Evolutionary conservation across 163 green algal genomes (phyloP), one percentile per base, ranked within the genome.

Genomic region (Prototheca wickerhamii): DNA sequence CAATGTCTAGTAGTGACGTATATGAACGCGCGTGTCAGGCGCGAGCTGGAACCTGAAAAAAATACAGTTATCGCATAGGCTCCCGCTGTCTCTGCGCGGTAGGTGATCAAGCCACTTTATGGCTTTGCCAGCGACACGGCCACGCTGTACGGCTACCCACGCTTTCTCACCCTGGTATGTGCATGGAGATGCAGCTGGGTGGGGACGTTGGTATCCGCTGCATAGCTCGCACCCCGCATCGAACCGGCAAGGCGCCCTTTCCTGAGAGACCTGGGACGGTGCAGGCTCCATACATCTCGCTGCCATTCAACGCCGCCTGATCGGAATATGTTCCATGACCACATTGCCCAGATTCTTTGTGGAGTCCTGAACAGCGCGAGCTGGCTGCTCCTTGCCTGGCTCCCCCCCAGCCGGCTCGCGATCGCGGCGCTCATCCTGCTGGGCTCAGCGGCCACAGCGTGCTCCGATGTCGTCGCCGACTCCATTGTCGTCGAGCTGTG

Each of bases 121-220:
- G 92, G 92, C 46, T 96, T 98, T 73, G 63, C 96, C 0, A 85
- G 62, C 8, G 92, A 98, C 65, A 82, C 71, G 18, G 63, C 97
- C 3, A 91, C 92, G 0, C 77, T 98, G 29, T 91, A 91, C 69
- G 92, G 92, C 1, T 98, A 96, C 82, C 76, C n/a, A n/a, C n/a
- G n/a, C n/a, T n/a, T n/a, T n/a, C n/a, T n/a, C n/a, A n/a, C n/a
- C n/a, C n/a, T n/a, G n/a, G n/a, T n/a, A n/a, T n/a, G n/a, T n/a
- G n/a, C n/a, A n/a, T n/a, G n/a, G n/a, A n/a, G n/a, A n/a, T n/a
- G n/a, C n/a, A n/a, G n/a, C n/a, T n/a, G n/a, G n/a, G n/a, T n/a
- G n/a, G n/a, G n/a, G n/a, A n/a, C n/a, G n/a, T n/a, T n/a, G n/a
- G n/a, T n/a, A n/a, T n/a, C n/a, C n/a, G n/a, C n/a, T n/a, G n/a